Evolutionary conservation across 2,329 filamentous ascomycete genomes (phyloP).

Genomic region (Penicillium sp.): DNA sequence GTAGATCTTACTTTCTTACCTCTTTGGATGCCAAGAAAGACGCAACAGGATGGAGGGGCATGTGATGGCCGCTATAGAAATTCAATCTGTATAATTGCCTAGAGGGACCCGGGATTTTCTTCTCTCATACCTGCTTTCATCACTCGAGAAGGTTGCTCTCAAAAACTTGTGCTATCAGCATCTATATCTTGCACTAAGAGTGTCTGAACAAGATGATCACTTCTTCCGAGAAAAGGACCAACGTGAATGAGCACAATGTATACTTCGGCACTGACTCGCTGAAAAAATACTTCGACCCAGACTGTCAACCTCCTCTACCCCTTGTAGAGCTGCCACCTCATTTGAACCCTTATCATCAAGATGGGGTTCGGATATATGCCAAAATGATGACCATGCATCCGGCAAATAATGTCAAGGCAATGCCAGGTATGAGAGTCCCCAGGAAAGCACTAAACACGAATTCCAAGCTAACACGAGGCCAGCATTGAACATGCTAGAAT

Average conservation of each 20-base stretch:
- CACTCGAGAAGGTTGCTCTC: not conserved
- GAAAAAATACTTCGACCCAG: slow-evolving; percentile 59
- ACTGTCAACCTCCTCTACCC: slow-evolving; percentile 56
- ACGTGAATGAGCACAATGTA: slow-evolving; percentile 50
- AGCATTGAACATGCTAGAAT: slow-evolving; percentile 54
- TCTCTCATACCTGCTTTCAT: not conserved
- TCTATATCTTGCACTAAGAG: not conserved
- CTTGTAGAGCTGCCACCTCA: slow-evolving; percentile 59
- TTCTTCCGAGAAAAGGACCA: slow-evolving; percentile 21
- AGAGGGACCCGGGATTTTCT: not conserved
- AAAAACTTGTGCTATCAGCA: not conserved
- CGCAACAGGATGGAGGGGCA: slow-evolving; percentile 7
- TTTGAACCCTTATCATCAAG: slow-evolving; percentile 56
- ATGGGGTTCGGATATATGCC: slow-evolving; percentile 63
- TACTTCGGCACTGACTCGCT: slow-evolving; percentile 59
- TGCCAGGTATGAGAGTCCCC: slow-evolving; percentile 45
- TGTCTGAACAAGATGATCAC: not conserved
- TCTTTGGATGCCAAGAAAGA: slow-evolving; percentile 14
- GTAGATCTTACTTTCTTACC: slow-evolving; percentile 5
- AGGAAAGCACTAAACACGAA: not conserved
- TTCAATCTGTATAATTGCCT: slow-evolving; percentile 11
- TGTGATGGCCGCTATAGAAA: not conserved
- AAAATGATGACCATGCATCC: slow-evolving; percentile 66
- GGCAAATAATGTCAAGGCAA: slow-evolving; percentile 63
- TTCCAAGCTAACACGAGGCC: not conserved